Percentiles rank a stretch among this genome's conserved stretches.
Conservation (phyloP, 768 basidiomycete species). For the Candolleomyces efflorescens region DNA sequence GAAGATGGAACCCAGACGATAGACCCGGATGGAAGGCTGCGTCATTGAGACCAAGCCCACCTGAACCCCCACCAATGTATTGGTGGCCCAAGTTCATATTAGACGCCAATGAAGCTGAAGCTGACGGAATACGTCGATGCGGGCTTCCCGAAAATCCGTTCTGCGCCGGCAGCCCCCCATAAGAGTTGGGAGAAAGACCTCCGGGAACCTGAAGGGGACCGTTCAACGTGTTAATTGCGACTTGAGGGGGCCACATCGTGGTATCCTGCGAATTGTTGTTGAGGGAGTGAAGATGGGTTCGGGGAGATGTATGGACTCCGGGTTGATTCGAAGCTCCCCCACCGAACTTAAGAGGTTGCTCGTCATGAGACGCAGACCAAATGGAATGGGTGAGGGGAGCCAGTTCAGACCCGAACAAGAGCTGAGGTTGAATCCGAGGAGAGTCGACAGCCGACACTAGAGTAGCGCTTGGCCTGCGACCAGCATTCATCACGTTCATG, state of each 20-base stretch:
- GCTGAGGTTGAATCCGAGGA: conserved; percentile 35
- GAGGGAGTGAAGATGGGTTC: background rate
- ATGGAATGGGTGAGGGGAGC: conserved; percentile 46
- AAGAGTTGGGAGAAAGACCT: background rate
- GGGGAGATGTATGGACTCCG: background rate
- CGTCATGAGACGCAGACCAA: conserved; percentile 61
- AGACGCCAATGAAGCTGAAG: too few species aligned
- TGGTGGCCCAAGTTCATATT: too few species aligned
- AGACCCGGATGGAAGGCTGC: too few species aligned
- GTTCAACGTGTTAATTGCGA: background rate
- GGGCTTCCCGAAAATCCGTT: background rate
- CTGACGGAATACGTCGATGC: too few species aligned
- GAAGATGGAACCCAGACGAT: too few species aligned
- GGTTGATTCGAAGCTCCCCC: conserved; percentile 13
- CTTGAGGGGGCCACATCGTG: background rate
- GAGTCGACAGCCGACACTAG: conserved; percentile 20
- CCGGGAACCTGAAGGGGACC: background rate
- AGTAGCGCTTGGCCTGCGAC: conserved; percentile 18
- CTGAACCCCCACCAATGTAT: too few species aligned
- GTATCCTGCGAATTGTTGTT: background rate
- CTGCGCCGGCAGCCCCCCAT: background rate
- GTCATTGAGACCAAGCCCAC: too few species aligned
- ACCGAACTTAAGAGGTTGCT: conserved; percentile 34
- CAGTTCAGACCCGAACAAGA: conserved; percentile 50
- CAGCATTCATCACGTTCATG: conserved; percentile 44